Conservation (phyloP, 2,329 filamentous ascomycete genomes). For the Neonectria punicea region DNA sequence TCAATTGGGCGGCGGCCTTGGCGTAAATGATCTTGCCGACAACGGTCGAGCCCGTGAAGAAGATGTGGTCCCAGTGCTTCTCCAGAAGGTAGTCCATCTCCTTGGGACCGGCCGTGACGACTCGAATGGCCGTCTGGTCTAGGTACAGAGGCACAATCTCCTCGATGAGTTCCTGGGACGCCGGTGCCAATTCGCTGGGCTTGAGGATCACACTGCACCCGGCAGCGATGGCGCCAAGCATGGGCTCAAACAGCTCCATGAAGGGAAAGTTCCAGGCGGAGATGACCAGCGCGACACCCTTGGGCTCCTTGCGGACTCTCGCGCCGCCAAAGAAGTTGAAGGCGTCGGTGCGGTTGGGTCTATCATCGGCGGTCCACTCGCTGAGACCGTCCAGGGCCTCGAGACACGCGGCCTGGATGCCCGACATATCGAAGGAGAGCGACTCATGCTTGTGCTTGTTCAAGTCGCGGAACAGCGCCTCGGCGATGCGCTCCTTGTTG, state of each 20-base stretch:
- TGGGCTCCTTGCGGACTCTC: conserved; percentile 54
- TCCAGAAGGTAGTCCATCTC: conserved; percentile 52
- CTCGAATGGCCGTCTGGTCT: conserved; percentile 50
- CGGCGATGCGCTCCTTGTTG: conserved; percentile 47
- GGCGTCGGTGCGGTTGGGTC: conserved; percentile 40
- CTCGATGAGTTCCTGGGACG: conserved; percentile 50
- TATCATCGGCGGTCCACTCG: conserved; percentile 51
- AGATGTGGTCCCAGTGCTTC: conserved; percentile 55
- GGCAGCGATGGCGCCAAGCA: conserved; percentile 56
- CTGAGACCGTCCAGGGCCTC: conserved; percentile 52
- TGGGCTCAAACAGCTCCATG: conserved; percentile 49
- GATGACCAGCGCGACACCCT: conserved; percentile 56
- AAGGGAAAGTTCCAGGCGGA: conserved; percentile 60
- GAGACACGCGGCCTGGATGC: conserved; percentile 49
- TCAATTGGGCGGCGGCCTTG: conserved; percentile 56
- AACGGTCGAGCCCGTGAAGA: conserved; percentile 55
- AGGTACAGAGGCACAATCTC: conserved; percentile 54
- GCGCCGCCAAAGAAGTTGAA: conserved; percentile 46
- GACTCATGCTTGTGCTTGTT: conserved; percentile 49
- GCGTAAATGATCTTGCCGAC: conserved; percentile 51
- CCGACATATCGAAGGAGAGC: conserved; percentile 43
- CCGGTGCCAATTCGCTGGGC: conserved; percentile 53
- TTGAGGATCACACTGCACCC: conserved; percentile 56
- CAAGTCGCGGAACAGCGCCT: conserved; percentile 50
- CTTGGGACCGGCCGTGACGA: conserved; percentile 49